These are phyloP conservation scores for Penicillium italicum DNA, from an alignment of 2,329 filamentous ascomycete species.

Conservation along the genomic window DNA sequence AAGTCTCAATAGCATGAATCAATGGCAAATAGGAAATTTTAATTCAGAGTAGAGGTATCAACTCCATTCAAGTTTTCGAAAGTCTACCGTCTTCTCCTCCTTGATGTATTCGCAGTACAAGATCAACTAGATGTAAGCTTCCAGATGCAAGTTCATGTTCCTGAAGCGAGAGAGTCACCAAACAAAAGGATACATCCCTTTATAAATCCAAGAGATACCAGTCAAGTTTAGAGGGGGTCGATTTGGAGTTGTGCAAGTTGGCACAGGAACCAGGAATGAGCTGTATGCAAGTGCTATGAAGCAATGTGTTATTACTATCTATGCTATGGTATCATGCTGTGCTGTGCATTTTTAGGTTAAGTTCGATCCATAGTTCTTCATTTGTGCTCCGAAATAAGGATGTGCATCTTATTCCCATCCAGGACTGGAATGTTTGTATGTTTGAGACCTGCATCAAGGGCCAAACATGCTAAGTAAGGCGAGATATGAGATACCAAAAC, in stretches of 20 bases:
- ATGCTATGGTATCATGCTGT: too few species aligned
- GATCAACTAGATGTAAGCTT: not conserved
- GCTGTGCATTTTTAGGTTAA: too few species aligned
- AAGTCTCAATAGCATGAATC: not conserved
- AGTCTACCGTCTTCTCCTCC: not conserved
- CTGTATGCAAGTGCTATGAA: not conserved
- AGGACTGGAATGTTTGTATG: constrained; percentile 9
- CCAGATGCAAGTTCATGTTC: not conserved
- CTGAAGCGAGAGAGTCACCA: not conserved
- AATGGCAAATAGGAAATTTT: not conserved
- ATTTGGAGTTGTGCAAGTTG: not conserved
- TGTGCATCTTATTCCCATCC: not conserved
- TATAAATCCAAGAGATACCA: not conserved
- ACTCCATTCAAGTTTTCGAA: not conserved
- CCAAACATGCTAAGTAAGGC: constrained; percentile 7
- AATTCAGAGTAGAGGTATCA: not conserved
- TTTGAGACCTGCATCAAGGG: constrained; percentile 12
- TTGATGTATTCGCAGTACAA: not conserved
- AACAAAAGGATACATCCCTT: not conserved
- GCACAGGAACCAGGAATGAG: not conserved
- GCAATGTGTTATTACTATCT: not conserved
- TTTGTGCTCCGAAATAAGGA: not conserved
- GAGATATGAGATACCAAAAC: not conserved
- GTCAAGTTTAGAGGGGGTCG: not conserved
- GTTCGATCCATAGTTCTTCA: not conserved